Conservation (phyloP, 371 early-diverging fungal genomes). For the Dichotomocladium elegans region DNA sequence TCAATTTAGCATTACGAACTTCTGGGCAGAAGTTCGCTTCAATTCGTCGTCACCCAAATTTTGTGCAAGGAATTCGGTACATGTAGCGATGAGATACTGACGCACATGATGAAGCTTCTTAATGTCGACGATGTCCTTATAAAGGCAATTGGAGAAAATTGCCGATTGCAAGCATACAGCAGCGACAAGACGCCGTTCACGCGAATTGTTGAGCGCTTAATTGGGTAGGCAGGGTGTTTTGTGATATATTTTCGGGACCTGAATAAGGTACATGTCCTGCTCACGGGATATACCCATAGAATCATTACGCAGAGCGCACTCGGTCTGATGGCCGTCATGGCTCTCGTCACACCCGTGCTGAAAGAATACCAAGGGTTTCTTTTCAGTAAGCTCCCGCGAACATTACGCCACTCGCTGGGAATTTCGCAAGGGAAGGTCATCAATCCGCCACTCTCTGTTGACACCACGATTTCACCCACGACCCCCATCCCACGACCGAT, state of each 20-base stretch:
- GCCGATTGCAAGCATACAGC: background rate
- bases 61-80: background rate
- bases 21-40: background rate
- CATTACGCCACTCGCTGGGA: background rate
- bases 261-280: too few species aligned
- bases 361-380: background rate
- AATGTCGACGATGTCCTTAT: background rate
- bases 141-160: background rate
- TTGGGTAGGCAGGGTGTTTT: background rate
- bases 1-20: conserved; percentile 2
- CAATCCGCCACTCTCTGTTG: too few species aligned
- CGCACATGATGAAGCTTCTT: background rate
- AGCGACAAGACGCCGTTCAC: background rate
- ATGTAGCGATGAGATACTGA: background rate
- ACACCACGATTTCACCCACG: too few species aligned
- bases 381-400: background rate
- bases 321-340: background rate
- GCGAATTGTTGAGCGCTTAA: background rate
- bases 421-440: too few species aligned
- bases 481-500: too few species aligned
- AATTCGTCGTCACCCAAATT: background rate
- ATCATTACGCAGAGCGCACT: background rate
- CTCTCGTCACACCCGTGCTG: background rate
- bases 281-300: too few species aligned
- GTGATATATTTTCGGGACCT: too few species aligned